Conservation (phyloP, 805 yeast species). For the Pichia membranifaciens region DNA sequence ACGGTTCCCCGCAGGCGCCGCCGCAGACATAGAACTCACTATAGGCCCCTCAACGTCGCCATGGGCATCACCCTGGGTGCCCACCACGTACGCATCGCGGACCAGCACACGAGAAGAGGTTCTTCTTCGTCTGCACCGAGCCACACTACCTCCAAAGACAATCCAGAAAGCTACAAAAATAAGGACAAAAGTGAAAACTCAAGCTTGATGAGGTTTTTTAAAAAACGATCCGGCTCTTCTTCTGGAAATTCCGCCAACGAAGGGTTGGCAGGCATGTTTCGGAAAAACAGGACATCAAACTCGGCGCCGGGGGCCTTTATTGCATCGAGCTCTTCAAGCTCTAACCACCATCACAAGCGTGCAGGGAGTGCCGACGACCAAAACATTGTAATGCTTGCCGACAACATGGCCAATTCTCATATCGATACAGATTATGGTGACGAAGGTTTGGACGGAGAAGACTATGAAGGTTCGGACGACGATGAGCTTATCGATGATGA, state of each 20-base stretch:
- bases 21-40: conserved; percentile 25
- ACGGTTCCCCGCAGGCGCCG: conserved; percentile 77
- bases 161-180: not conserved
- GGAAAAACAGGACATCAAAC: no score
- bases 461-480: conserved; percentile 22
- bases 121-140: not conserved
- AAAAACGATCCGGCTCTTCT: not conserved
- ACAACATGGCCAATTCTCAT: not conserved
- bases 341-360: no score
- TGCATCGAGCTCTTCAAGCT: no score
- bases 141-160: not conserved
- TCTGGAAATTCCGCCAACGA: no score
- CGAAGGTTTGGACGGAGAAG: conserved; percentile 26
- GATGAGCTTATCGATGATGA: conserved; percentile 7
- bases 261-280: no score
- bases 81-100: not conserved
- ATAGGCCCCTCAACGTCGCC: not conserved
- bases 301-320: no score
- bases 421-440: not conserved
- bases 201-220: not conserved
- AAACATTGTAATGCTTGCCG: no score
- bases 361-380: no score
- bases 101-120: not conserved
- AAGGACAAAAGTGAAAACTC: not conserved
- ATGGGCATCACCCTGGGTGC: not conserved